These are phyloP conservation scores for Claviceps paspali DNA, from an alignment of 2,329 filamentous ascomycete genomes.

Conservation along the genomic window DNA sequence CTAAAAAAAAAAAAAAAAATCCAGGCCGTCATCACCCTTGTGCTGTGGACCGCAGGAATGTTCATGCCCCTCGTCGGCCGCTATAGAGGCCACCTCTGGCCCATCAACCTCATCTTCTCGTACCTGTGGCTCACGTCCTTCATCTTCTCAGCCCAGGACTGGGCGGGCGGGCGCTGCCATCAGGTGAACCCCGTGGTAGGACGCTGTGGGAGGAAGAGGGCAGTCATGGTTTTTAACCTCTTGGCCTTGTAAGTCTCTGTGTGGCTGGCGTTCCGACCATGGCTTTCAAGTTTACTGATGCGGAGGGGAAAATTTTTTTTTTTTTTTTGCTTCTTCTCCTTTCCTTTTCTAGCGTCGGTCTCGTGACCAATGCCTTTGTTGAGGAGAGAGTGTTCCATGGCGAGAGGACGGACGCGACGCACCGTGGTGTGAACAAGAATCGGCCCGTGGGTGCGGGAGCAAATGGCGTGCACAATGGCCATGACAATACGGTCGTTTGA, in stretches of 20 bases:
- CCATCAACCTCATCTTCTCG: constrained; percentile 11
- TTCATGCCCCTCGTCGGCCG: constrained; percentile 8
- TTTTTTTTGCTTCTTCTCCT: too few relatives aligned
- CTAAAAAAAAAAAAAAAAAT: too few relatives aligned
- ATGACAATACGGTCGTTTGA: not conserved
- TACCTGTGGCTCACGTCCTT: constrained; percentile 15
- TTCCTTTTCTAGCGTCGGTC: constrained; percentile 10
- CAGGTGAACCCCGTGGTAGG: not conserved
- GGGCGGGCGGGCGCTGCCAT: constrained; percentile 8
- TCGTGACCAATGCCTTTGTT: constrained; percentile 8
- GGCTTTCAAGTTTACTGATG: too few relatives aligned
- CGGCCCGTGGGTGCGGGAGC: not conserved
- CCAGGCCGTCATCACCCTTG: constrained; percentile 12
- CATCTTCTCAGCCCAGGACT: constrained; percentile 12
- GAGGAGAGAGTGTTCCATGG: constrained; percentile 1
- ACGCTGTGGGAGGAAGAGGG: constrained; percentile 10
- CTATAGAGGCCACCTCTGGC: constrained; percentile 11
- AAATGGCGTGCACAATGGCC: not conserved
- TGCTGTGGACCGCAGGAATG: constrained; percentile 9
- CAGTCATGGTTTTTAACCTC: constrained; percentile 12
- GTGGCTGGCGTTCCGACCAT: too few relatives aligned
- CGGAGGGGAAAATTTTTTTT: too few relatives aligned
- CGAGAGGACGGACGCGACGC: not conserved
- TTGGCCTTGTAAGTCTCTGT: constrained; percentile 11
- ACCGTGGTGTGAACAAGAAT: not conserved